Evolutionary conservation across 305 asterid genomes (phyloP).

Genomic region (Withania somnifera): DNA sequence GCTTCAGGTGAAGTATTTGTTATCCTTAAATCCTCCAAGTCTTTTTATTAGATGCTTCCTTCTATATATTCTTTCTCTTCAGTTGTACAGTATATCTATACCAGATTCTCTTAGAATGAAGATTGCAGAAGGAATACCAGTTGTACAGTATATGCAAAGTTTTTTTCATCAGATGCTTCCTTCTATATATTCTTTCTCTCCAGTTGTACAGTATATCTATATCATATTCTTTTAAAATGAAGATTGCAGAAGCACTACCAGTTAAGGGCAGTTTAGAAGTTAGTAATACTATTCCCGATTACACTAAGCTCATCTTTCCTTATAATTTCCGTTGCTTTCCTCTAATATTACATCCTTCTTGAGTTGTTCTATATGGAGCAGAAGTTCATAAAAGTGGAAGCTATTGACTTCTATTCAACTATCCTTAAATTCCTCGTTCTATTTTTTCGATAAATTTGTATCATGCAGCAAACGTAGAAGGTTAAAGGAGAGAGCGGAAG

Average conservation of each 20-base stretch:
- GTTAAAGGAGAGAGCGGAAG: neutral
- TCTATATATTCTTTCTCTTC: constrained; percentile 1
- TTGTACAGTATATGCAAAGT: too few species aligned
- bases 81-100: neutral
- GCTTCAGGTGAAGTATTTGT: constrained; percentile 57
- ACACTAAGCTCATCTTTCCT: neutral
- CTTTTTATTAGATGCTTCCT: constrained; percentile 4
- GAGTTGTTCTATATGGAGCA: neutral
- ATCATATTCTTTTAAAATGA: neutral
- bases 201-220: neutral
- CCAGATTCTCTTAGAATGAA: neutral
- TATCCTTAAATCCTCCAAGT: constrained; percentile 6
- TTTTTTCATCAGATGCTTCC: constrained; percentile 3
- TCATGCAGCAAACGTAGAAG: neutral
- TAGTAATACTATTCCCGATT: neutral
- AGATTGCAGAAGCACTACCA: neutral
- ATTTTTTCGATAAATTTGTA: neutral
- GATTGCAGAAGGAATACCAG: neutral
- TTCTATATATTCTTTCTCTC: constrained; percentile 2
- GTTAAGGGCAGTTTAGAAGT: neutral
- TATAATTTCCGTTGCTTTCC: neutral
- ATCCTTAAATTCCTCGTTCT: neutral
- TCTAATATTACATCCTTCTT: neutral
- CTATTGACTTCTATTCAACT: neutral
- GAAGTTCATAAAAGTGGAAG: neutral